Evolutionary conservation across 2,329 filamentous ascomycete species (phyloP).

Genomic region (Calonectria leucothoes): DNA sequence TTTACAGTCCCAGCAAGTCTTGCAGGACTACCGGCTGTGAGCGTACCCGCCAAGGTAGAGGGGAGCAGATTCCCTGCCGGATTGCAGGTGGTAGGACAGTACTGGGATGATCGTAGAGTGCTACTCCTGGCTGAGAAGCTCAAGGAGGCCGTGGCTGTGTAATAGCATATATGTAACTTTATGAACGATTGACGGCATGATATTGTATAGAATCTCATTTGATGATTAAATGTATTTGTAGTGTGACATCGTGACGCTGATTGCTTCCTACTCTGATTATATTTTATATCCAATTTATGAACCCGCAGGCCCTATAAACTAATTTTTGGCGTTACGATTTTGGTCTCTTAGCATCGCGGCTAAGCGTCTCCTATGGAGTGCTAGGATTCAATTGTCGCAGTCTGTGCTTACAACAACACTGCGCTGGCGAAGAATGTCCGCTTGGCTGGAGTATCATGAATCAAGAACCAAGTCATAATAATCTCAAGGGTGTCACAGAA

Average conservation of each 20-base stretch:
- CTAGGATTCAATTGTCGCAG: no score
- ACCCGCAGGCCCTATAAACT: no score
- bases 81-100: slow-evolving; percentile 84
- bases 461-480: background rate
- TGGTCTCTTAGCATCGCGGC: no score
- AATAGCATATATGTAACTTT: slow-evolving; percentile 15
- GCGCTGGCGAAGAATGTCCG: background rate
- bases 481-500: background rate
- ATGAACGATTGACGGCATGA: slow-evolving; percentile 23
- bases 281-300: background rate
- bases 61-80: slow-evolving; percentile 58
- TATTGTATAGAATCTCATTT: slow-evolving; percentile 29
- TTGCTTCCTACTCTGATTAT: no score
- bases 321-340: no score
- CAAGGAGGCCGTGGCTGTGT: slow-evolving; percentile 42
- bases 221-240: slow-evolving; percentile 16
- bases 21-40: slow-evolving; percentile 89
- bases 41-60: slow-evolving; percentile 69
- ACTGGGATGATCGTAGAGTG: slow-evolving; percentile 77
- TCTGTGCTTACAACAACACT: background rate
- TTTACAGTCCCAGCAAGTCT: slow-evolving; percentile 96
- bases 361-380: background rate
- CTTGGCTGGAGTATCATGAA: background rate
- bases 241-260: background rate
- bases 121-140: slow-evolving; percentile 67